Evolutionary conservation across 202 grass and related monocot species (phyloP), one percentile per base, ranked within the genome.

Genomic region (Panicum virgatum): DNA sequence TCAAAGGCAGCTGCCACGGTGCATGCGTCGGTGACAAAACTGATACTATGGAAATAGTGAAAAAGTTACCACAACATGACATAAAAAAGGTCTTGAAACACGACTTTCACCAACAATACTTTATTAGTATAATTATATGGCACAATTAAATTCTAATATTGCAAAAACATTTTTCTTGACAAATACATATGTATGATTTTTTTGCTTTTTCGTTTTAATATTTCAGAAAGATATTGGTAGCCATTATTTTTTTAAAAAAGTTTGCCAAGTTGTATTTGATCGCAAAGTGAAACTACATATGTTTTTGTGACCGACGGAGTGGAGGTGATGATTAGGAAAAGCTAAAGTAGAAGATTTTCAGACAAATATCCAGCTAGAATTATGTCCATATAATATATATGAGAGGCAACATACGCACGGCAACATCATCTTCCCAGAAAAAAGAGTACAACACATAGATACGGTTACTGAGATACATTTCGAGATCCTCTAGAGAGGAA

Each of bases 301-400:
- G 22, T 59, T 59, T 15, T 11, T 38, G 32, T 38, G 15, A 40
- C 19, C 3, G 18, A n/a, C 7, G 61, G 8, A 66, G 19, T 37
- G 12, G 4, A n/a, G 26, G 51, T 39, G 23, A 66, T 4, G 0
- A 38, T 20, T 39, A 3, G 12, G 39, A 32, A 20, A 18, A 68
- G 1, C 2, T 79, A 26, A 20, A 69, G 20, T 13, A 1, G 19
- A 70, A 20, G 42, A 82, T 19, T 18, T 5, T 62, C 37, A n/a
- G 15, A 4, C 4, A 38, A 58, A 74, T 23, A 23, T 38, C 20
- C 32, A 9, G 11, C 57, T 87, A 37, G 80, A 87, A 77, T 22
- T 77, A 69, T 78, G 65, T 78, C 66, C 66, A 87, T 65, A 64
- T 48, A 38, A 53, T 19, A 72, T 19, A 72, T 79, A 79, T n/a